Base-by-base conservation (phyloP, 2,329 filamentous ascomycete genomes). In the Didymella arachidicola region DNA sequence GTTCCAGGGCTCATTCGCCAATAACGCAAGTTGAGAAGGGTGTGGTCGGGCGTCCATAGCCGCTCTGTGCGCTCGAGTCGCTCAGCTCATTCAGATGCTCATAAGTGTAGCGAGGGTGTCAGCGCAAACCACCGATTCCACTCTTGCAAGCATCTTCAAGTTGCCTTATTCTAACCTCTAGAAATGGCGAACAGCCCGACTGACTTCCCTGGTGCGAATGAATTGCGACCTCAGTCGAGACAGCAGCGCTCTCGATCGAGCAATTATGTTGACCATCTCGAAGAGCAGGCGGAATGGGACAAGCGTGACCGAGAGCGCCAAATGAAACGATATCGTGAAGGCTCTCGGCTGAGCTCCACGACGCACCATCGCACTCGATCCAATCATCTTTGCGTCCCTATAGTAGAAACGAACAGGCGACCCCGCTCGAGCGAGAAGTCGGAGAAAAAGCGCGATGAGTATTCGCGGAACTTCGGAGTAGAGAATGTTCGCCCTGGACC, bases 231-330 rank as follows among this genome's bases (percentile, higher is more conserved):
- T n/a, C 22, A 2, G 8, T 22, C n/a, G 43, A 47, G 10, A 41
- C 43, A 58, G 10, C 66, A 63, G 43, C 68, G 70, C 14, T 68
- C 67, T 8, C 63, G 66, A 18, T 69, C 66, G 29, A 67, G 64
- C n/a, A 66, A 64, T 5, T 64, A 72, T 59, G 58, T 63, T 16
- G 70, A 72, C 34, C 53, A 58, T 49, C 45, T 71, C 18, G 68
- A 71, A 54, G 64, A 71, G 19, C 54, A 69, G 36, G 57, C 53
- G 18, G 49, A 30, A 53, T 62, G 54, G 58, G 62, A 70, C 7
- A 59, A 64, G 30, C 57, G 63, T 16, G 62, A 65, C 19, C 61
- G 63, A 18, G 70, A 68, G 26, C 53, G 54, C 12, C 57, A 67
- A 47, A 70, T 72, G 67, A 69, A 63, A 36, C 58, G 48, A 18